Evolutionary conservation across 768 basidiomycete species (phyloP), one percentile per base, ranked within the genome.

Genomic region (Sarcodon aspratus): DNA sequence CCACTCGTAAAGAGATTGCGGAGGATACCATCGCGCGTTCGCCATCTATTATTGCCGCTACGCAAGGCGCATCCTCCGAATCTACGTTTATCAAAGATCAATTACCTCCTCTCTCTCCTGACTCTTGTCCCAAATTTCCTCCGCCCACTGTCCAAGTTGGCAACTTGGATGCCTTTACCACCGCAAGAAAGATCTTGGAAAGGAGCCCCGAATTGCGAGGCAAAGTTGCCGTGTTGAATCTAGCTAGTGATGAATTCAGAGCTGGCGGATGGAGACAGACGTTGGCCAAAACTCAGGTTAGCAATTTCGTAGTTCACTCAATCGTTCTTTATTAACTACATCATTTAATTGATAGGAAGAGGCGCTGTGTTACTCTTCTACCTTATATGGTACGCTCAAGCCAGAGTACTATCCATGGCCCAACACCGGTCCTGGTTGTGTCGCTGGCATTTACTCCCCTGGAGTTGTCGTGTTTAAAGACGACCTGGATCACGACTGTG

Each of bases 291-390:
- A 52, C 51, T 9, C 51, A 52, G 48, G 51, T 49, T 27, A 33
- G 12, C 47, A 33, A 18, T 31, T n/a, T 35, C 21, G 9, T 15
- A n/a, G 18, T 36, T 12, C 9, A 31, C 35, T 44, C 10, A 13
- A n/a, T 13, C 15, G n/a, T 9, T 9, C 46, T 9, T 6, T 27
- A 10, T 3, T 45, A 27, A 15, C 6, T 27, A 27, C 21, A 2
- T 27, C 5, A 27, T 27, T 27, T 27, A 27, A 33, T 51, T 15
- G n/a, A 3, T 40, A 72, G 70, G 72, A 73, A 61, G 72, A 74
- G 56, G 69, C 72, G 0, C 61, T 74, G 0, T 74, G 73, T 52
- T 74, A 73, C 54, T 68, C 70, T 8, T 72, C 72, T 3, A 73
- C 71, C 5, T 61, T 74, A 6, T 74, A 68, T 52, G 49, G 50